Evolutionary conservation across 1,139 yeast species (phyloP), one percentile per base, ranked within the genome.

Genomic region (Suhomyces panamericanus): DNA sequence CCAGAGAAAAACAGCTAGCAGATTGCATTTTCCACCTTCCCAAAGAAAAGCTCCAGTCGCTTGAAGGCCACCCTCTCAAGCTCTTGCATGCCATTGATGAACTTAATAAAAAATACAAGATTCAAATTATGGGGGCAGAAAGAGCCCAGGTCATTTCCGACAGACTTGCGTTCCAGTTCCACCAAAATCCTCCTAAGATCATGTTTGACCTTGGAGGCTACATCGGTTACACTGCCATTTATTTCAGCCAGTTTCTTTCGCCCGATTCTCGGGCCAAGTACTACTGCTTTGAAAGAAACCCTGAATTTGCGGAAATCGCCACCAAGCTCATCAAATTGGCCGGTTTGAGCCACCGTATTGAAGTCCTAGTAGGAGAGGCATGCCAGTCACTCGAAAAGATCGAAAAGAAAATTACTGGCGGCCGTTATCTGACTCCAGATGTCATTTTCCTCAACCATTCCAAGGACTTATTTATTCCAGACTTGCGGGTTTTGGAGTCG

Each of bases 171-270:
- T 17, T n/a, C 9, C 35, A 32, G 8, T 26, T 24, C 8, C 47
- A 45, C 9, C 48, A 58, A 36, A 36, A 42, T 4, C 53, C 62
- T 17, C 78, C 79, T 1, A 60, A 60, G 31, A 44, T 63, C 4
- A 57, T 73, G 58, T 56, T 70, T 33, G 80, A 77, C 49, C 57
- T 76, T 35, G 80, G 80, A 4, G 63, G 76, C 3, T 73, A 66
- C 46, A 58, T 70, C 15, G 80, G 80, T 0, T 75, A 75, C 49
- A 67, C 76, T 0, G 73, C 78, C 7, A 63, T 76, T 2, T 51
- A 64, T 29, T 71, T 71, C 46, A 67, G 67, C 1, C 56, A 53
- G 28, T 60, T 63, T 46, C 49, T 69, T 49, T 48, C 52, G 7
- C 47, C 55, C 27, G 56, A 52, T 7, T 24, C 16, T 7, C 31